Percentiles rank a stretch among this genome's conserved stretches.
Conservation (phyloP, 129 eudicot species). For the Flaveria brownii region DNA sequence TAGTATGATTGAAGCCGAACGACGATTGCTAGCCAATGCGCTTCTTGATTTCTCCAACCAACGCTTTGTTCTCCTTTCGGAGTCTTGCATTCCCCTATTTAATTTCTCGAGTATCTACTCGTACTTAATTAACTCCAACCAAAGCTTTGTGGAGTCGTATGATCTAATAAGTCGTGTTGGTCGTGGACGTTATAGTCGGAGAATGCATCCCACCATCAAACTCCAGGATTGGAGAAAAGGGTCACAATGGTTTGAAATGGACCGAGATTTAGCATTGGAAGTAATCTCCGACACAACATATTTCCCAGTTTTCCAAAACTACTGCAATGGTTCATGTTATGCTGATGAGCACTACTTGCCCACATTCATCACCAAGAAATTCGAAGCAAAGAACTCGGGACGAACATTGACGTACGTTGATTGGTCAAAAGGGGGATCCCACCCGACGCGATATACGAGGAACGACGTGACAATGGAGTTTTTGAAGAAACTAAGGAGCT, state of each 20-base stretch:
- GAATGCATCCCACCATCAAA: slow-evolving; percentile 55
- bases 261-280: slow-evolving; percentile 60
- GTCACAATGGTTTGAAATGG: slow-evolving; percentile 85
- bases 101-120: slow-evolving; percentile 72
- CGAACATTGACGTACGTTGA: slow-evolving; percentile 81
- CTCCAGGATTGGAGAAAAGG: slow-evolving; percentile 78
- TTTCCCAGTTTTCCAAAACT: slow-evolving; percentile 53
- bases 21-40: slow-evolving; percentile 78
- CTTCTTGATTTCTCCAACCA: slow-evolving; percentile 84
- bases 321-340: slow-evolving; percentile 59
- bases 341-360: slow-evolving; percentile 92
- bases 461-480: slow-evolving; percentile 48
- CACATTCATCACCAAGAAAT: slow-evolving; percentile 56
- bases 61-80: slow-evolving; percentile 84
- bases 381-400: slow-evolving; percentile 47
- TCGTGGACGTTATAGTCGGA: slow-evolving; percentile 61
- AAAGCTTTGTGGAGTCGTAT: slow-evolving; percentile 61
- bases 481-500: slow-evolving; percentile 61
- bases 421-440: slow-evolving; percentile 85
- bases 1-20: slow-evolving; percentile 83
- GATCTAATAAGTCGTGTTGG: slow-evolving; percentile 65
- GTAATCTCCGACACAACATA: slow-evolving; percentile 55
- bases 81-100: slow-evolving; percentile 84
- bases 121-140: slow-evolving; percentile 60
- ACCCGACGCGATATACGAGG: slow-evolving; percentile 57